phyloP scores from a whole-genome alignment of 2,329 filamentous ascomycete species.

The Chlorencoelia australis region DNA sequence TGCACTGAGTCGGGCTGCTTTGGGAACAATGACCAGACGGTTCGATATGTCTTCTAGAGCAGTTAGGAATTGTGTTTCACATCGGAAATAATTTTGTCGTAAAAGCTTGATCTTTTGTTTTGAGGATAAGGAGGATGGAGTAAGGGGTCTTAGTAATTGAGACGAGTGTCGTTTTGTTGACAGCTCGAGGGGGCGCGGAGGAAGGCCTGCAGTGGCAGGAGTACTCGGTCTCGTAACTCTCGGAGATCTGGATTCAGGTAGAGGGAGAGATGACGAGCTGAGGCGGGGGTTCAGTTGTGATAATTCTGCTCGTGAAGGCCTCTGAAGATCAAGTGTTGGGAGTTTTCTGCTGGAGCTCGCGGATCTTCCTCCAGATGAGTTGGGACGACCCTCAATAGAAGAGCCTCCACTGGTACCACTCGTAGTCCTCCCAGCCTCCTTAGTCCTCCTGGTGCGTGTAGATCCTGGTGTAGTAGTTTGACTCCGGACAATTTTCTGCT shows the following conservation, averaged over 20 bases:
- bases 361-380: conserved; percentile 19
- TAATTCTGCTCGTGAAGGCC: conserved; percentile 23
- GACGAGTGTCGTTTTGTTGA: conserved; percentile 47
- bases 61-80: conserved; percentile 69
- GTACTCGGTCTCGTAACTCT: conserved; percentile 44
- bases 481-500: conserved; percentile 52
- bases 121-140: conserved; percentile 50
- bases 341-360: conserved; percentile 16
- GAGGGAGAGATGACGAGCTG: conserved; percentile 57
- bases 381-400: conserved; percentile 15
- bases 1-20: conserved; percentile 70
- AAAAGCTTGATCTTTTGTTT: conserved; percentile 62
- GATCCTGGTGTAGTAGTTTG: conserved; percentile 53
- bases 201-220: conserved; percentile 44
- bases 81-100: conserved; percentile 74
- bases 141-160: conserved; percentile 42
- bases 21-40: conserved; percentile 72
- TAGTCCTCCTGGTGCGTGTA: conserved; percentile 33
- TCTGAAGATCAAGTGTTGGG: conserved; percentile 13
- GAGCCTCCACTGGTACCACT: conserved; percentile 28
- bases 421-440: conserved; percentile 32
- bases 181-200: conserved; percentile 38
- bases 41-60: conserved; percentile 79
- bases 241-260: conserved; percentile 51
- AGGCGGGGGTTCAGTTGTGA: conserved; percentile 45